phyloP scores from a whole-genome alignment of 495 filamentous ascomycete species.

The Tuber microsphaerosporum region DNA sequence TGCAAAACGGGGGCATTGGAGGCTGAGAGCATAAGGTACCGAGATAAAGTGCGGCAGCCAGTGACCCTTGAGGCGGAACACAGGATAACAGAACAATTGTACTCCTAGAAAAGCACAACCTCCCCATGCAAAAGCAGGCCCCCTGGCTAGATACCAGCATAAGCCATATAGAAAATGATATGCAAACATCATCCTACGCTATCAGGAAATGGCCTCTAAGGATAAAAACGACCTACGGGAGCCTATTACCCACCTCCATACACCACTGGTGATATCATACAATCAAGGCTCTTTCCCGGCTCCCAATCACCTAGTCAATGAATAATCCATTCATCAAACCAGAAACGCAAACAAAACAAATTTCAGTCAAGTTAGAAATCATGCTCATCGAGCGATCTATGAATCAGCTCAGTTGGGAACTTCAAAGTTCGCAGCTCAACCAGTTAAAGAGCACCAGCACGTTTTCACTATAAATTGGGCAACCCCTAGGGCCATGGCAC shows the following conservation, averaged over 20 bases:
- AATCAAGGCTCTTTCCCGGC: background rate
- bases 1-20: background rate
- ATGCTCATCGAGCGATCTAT: background rate
- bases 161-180: background rate
- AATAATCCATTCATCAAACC: background rate
- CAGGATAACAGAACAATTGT: background rate
- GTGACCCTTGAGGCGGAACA: background rate
- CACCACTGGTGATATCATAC: background rate
- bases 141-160: background rate
- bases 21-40: background rate
- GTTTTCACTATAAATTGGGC: background rate
- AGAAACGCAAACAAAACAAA: background rate
- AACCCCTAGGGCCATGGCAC: background rate
- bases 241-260: background rate
- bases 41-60: background rate
- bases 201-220: background rate
- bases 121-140: background rate
- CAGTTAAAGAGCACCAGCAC: background rate
- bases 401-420: background rate
- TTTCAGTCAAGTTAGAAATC: background rate
- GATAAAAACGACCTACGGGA: background rate
- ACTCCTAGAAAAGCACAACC: background rate
- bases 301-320: background rate
- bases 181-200: background rate
- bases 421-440: background rate